Conservation (phyloP, 306 rosid genomes). For the Glycyrrhiza uralensis region DNA sequence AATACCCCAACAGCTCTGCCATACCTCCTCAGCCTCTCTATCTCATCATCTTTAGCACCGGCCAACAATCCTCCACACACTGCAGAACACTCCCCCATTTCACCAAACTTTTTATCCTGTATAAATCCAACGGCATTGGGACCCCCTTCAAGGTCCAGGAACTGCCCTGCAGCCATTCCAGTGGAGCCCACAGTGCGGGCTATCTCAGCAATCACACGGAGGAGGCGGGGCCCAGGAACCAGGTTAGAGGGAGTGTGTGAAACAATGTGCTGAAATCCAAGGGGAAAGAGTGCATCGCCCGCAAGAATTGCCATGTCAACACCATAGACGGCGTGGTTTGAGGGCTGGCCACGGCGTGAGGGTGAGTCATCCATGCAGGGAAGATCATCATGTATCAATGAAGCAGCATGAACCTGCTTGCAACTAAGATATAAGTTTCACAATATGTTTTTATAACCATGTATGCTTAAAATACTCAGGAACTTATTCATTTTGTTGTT, state of each 20-base stretch:
- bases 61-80: constrained; percentile 90
- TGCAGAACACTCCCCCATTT: constrained; percentile 89
- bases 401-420: constrained; percentile 88
- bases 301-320: constrained; percentile 94
- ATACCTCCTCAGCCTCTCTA: constrained; percentile 79
- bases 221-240: constrained; percentile 62
- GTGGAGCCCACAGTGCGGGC: constrained; percentile 88
- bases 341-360: constrained; percentile 84
- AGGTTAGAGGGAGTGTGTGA: constrained; percentile 71
- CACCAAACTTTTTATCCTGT: constrained; percentile 94
- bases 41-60: constrained; percentile 72
- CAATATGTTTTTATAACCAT: not conserved
- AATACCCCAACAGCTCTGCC: constrained; percentile 88
- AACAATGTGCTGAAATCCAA: constrained; percentile 90
- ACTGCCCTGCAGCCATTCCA: constrained; percentile 98
- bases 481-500: not conserved
- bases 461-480: not conserved
- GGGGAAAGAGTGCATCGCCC: constrained; percentile 89
- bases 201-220: constrained; percentile 83
- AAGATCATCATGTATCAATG: constrained; percentile 91
- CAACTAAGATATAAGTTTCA: constrained; percentile 11
- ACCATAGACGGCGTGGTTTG: constrained; percentile 76
- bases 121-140: constrained; percentile 65
- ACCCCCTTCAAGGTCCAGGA: constrained; percentile 79
- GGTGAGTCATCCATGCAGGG: constrained; percentile 93